Percentiles rank a stretch among this genome's conserved stretches.
These are phyloP conservation scores for Croton setiger DNA, from an alignment of 441 rosid genomes.

Conservation along the genomic window DNA sequence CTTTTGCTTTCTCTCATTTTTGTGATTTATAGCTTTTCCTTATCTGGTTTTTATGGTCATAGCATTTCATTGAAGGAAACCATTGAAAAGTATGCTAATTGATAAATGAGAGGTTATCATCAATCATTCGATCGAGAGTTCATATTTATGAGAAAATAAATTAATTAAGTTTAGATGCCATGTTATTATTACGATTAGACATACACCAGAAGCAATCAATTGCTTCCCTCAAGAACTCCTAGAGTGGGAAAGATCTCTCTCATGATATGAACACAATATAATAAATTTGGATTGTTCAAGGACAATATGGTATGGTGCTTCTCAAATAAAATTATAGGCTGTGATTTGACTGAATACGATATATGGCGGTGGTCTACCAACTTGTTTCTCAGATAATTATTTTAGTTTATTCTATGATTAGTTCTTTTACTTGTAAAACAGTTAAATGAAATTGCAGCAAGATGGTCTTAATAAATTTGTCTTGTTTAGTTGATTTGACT, in stretches of 20 bases:
- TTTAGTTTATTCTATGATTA: neutral
- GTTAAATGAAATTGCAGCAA: too few species aligned
- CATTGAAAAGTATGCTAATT: neutral
- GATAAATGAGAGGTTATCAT: neutral
- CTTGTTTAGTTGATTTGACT: neutral
- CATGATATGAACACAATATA: neutral
- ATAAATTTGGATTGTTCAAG: neutral
- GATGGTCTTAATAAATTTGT: neutral
- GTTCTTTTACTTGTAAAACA: neutral
- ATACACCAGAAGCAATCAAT: too few species aligned
- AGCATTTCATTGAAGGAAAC: neutral
- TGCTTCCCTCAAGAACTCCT: neutral
- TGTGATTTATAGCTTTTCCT: neutral
- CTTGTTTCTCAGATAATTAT: neutral
- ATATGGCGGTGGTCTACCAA: neutral
- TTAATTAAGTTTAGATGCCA: too few species aligned
- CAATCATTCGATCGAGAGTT: neutral
- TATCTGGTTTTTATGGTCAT: neutral
- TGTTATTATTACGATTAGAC: too few species aligned
- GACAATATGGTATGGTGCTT: too few species aligned
- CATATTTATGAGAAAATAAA: too few species aligned
- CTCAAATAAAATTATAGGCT: neutral
- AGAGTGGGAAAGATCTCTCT: neutral
- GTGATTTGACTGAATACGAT: neutral
- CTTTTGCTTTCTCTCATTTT: slow-evolving; percentile 4